Percentiles rank a stretch among this genome's conserved stretches.
Evolutionary conservation across 2,329 filamentous ascomycete genomes (phyloP).

Genomic region (Calonectria pseudoturangicola): DNA sequence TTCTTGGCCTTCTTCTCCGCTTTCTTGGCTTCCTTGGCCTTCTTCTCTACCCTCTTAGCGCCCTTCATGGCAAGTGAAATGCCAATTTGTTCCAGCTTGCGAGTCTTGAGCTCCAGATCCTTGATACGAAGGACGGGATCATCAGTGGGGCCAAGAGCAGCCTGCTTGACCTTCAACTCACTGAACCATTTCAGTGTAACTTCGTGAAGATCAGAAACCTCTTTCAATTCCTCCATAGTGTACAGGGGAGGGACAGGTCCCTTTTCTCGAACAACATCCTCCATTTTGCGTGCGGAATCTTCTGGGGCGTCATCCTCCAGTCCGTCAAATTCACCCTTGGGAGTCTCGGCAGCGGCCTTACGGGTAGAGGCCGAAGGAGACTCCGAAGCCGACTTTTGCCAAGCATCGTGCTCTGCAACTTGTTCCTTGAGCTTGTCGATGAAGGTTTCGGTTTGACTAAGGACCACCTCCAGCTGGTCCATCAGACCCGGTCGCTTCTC

Average conservation of each 20-base stretch:
- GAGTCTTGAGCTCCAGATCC: conserved; percentile 81
- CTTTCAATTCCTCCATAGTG: conserved; percentile 81
- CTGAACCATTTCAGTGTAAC: conserved; percentile 84
- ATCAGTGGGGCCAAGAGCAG: conserved; percentile 80
- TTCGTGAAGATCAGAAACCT: conserved; percentile 77
- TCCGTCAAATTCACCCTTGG: conserved; percentile 79
- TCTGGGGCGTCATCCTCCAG: conserved; percentile 80
- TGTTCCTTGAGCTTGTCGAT: conserved; percentile 81
- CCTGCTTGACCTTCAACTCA: conserved; percentile 81
- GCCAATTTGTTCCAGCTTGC: conserved; percentile 82
- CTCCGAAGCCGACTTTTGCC: conserved; percentile 68
- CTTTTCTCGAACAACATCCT: conserved; percentile 65
- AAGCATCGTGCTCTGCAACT: conserved; percentile 80
- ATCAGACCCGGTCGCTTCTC: conserved; percentile 82
- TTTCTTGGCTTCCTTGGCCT: conserved; percentile 69
- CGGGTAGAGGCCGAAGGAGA: conserved; percentile 70
- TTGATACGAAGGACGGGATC: conserved; percentile 84
- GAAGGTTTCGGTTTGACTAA: conserved; percentile 83
- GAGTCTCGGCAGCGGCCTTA: conserved; percentile 66
- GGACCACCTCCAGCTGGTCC: conserved; percentile 78
- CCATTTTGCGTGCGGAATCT: conserved; percentile 65
- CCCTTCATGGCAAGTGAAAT: conserved; percentile 83
- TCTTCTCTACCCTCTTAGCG: conserved; percentile 73
- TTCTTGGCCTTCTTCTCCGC: conserved; percentile 64
- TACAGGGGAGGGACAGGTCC: conserved; percentile 81